Base-by-base conservation (phyloP, 164 flowering plant genomes). In the Nymphaea thermarum region DNA sequence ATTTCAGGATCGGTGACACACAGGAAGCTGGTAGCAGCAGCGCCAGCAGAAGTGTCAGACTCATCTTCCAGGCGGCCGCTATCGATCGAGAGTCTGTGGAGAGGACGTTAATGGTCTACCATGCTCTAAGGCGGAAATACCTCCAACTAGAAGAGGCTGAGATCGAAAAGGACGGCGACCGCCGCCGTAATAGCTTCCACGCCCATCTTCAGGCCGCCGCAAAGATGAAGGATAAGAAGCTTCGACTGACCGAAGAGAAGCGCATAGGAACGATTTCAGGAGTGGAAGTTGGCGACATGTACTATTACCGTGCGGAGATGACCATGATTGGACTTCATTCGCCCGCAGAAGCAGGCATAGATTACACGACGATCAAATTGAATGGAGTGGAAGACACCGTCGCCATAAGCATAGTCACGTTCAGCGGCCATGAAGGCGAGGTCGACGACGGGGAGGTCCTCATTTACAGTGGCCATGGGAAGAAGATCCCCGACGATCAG, bases 291-390 rank as follows among this genome's bases (percentile, higher is more conserved):
- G 86, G 89, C n/a, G 89, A 85, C 62, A 72, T 85, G 44, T 83
- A 79, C 79, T 83, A 66, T 73, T 83, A 81, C 67, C 70, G 89
- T 36, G 73, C 81, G 68, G 89, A 85, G 65, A 53, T 85, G 84
- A 79, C 83, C 72, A 43, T 81, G 69, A 76, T 83, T 62, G 87
- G 89, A n/a, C 60, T 85, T 64, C 89, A 85, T 73, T 65, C 75
- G 69, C 89, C 77, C 4, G 47, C 66, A 55, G 82, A 82, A 87
- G 89, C 79, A 55, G 89, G 89, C 7, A 85, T 85, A 44, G 89
- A 83, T 63, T 83, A 78, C 71, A 76, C 77, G 75, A 18, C 51
- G 17, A 59, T 77, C 43, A 82, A 71, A 57, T 67, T 65, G 63
- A 69, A 57, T 25, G 45, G 45, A 41, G 85, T 78, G 17, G 62